A percentile compares a stretch with the other conserved stretches of the same genome.
Conservation (phyloP, 305 asterid genomes). For the Plantago rigida region DNA sequence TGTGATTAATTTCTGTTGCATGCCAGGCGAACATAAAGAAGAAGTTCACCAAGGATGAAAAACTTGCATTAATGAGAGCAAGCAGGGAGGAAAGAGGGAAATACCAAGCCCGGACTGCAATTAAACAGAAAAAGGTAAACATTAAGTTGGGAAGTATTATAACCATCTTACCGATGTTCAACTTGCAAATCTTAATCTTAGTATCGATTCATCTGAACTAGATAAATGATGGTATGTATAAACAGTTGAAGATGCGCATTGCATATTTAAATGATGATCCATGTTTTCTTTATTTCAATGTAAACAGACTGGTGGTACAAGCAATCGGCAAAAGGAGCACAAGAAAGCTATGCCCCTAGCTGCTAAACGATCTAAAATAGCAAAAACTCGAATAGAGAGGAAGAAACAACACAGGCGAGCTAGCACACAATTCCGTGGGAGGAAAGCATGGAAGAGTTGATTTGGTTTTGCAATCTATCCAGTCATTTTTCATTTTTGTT, state of each 20-base stretch:
- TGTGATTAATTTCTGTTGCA: conserved; percentile 24
- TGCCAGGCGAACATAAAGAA: conserved; percentile 54
- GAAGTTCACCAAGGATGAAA: conserved; percentile 7
- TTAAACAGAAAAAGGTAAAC: conserved; percentile 12
- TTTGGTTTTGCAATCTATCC: background rate
- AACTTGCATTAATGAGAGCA: conserved; percentile 4
- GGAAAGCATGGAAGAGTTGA: conserved; percentile 82
- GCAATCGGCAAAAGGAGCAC: conserved; percentile 75
- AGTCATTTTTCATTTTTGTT: background rate
- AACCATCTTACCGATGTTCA: background rate
- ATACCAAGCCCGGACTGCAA: conserved; percentile 12
- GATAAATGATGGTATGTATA: background rate
- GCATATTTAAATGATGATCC: background rate
- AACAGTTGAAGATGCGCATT: too few species aligned
- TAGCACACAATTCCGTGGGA: conserved; percentile 79
- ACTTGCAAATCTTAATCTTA: too few species aligned
- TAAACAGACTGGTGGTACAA: conserved; percentile 67
- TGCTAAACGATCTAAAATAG: conserved; percentile 53
- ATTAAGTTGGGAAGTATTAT: background rate
- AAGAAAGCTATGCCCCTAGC: conserved; percentile 71
- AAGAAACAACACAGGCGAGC: conserved; percentile 37
- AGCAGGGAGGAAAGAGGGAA: conserved; percentile 14
- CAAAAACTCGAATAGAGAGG: conserved; percentile 44
- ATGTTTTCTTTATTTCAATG: conserved; percentile 3
- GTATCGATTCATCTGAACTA: background rate